Percentiles rank a stretch among this genome's conserved stretches.
These are phyloP conservation scores for Dissophora ornata DNA, from an alignment of 192 early-diverging fungal genomes.

Conservation along the genomic window DNA sequence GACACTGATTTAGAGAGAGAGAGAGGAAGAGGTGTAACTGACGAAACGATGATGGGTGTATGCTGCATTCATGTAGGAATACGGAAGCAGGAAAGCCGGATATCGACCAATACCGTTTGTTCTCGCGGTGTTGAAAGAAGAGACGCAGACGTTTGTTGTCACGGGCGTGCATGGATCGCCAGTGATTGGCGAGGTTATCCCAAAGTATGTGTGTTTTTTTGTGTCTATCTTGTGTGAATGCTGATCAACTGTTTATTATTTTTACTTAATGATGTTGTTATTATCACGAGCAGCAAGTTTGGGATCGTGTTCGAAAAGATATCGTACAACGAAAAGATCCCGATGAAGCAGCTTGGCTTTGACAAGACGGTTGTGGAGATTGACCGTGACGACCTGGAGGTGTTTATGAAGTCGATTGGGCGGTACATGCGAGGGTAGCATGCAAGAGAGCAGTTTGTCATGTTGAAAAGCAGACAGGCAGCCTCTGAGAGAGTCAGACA, in stretches of 20 bases:
- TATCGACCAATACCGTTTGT: slow-evolving; percentile 75
- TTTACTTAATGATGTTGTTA: background rate
- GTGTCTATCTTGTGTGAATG: background rate
- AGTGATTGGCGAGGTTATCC: slow-evolving; percentile 58
- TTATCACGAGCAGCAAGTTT: slow-evolving; percentile 69
- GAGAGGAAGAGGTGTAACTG: background rate
- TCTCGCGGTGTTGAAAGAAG: slow-evolving; percentile 76
- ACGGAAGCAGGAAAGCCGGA: slow-evolving; percentile 62
- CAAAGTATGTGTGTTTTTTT: slow-evolving; percentile 48
- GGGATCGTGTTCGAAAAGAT: slow-evolving; percentile 85
- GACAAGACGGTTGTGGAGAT: slow-evolving; percentile 87
- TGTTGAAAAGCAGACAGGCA: too few species aligned
- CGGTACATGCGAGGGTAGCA: slow-evolving; percentile 55
- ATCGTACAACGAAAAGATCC: slow-evolving; percentile 72
- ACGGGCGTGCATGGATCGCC: slow-evolving; percentile 71
- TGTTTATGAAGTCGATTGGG: slow-evolving; percentile 67
- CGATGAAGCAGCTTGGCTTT: slow-evolving; percentile 80
- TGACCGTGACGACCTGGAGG: slow-evolving; percentile 72
- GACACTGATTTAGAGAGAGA: background rate
- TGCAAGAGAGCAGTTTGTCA: too few species aligned
- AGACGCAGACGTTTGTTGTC: slow-evolving; percentile 73
- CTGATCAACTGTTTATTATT: background rate
- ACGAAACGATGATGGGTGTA: too few species aligned
- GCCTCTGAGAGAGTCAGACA: background rate
- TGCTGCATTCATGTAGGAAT: too few species aligned